Base-by-base conservation (phyloP, 1,139 yeast genomes). In the Dujonia santamariae region DNA sequence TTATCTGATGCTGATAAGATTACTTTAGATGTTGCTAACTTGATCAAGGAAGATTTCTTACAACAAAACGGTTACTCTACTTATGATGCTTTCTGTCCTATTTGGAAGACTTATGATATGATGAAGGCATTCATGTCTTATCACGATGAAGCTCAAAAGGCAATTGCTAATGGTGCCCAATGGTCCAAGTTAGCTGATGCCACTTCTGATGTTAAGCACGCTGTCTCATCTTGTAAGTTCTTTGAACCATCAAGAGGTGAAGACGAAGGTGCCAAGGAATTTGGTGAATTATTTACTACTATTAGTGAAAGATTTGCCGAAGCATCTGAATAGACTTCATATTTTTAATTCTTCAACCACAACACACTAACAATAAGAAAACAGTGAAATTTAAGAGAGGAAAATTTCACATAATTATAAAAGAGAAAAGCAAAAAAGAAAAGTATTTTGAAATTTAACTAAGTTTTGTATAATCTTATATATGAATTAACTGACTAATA, bases 11-110 rank as follows among this genome's bases (percentile, higher is more conserved):
- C 95, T 29, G 98, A 92, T 66, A 92, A 92, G 73, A 92, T 94
- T 61, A 85, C 96, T 18, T 75, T 92, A 60, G 99, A 92, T 59
- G 97, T 92, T 42, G 82, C 97, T 25, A 73, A 75, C 28, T 77
- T 92, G 61, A 80, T 92, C 63, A 92, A 92, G 68, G 98, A 92
- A 67, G 98, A 92, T 67, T 92, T 92, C 80, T 76, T 92, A 61
- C 99, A 92, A 72, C 99, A 92, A 72, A 92, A 92, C 63, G 99
- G 99, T 69, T 92, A 94, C 69, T 92, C 97, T 28, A 72, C 95
- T 35, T 92, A 94, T 60, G 99, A 92, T 67, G 96, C 95, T 34
- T 92, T 88, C 83, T 92, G 99, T 70, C 99, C 99, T 50, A 85
- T 92, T 56, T 92, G 98, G 98, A 92, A 92, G 75, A 92, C 99